Evolutionary conservation across 1,284 basidiomycete genomes (phyloP), one percentile per base, ranked within the genome.

Genomic region (Neonothopanus nambi): DNA sequence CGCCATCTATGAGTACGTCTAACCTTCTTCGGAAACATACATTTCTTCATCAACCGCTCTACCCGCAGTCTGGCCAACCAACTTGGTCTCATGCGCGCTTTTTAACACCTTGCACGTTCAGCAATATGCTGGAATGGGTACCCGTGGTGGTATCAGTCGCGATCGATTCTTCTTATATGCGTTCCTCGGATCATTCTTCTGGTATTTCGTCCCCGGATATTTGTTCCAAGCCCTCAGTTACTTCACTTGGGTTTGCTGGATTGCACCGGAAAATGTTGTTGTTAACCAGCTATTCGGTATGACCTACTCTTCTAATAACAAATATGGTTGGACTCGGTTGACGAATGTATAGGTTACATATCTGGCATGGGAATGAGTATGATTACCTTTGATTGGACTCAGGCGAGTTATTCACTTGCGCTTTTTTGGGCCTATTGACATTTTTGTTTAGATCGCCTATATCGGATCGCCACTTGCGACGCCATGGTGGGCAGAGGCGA

Each of bases 1-100:
- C 80, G 86, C 12, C 94, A 0, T 89, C 89, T 0, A 93, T 97
- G 91, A 91, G 85, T 95, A 81, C 84, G 83, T 72, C 21, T 12
- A 26, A 6, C 9, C 15, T 11, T 18, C 26, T 8, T 41, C 39
- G n/a, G 44, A 1, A 41, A 33, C 30, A 18, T 23, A 12, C 44
- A 7, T 12, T 38, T 23, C 47, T 47, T 57, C 9, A 57, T n/a
- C n/a, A n/a, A n/a, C n/a, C n/a, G n/a, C n/a, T n/a, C 33, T 37
- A 24, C 30, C 7, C 28, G 8, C 38, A 82, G 80, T 97, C 61
- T 97, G 95, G 94, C 95, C 94, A 0, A 73, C 79, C 17, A 90
- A 91, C 56, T 78, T 97, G 20, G 91, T 95, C 18, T 82, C 79
- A 20, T 89, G 91, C 52, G 91, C 93, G n/a, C 21, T 44, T 6